phyloP scores from a whole-genome alignment of 257 asterid species.

The Fraxinus anomala region DNA sequence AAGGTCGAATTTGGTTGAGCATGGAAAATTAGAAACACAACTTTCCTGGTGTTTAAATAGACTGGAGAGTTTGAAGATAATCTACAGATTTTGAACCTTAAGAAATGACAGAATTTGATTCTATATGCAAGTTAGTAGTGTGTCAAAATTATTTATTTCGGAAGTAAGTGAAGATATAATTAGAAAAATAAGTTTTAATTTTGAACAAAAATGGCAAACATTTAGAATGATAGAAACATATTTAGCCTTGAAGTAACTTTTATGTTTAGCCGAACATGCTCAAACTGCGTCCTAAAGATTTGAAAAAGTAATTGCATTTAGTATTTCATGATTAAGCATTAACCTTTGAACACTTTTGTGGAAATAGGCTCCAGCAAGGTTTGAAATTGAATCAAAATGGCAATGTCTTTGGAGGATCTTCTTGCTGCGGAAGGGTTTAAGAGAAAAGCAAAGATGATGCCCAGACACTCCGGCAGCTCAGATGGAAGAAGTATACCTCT shows the following conservation, averaged over 20 bases:
- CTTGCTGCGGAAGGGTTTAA: conserved; percentile 73
- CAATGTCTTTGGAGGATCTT: conserved; percentile 83
- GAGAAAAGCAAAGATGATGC: conserved; percentile 45
- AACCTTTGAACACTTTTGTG: neutral
- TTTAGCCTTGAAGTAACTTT: neutral
- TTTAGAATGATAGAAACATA: neutral
- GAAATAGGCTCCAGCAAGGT: conserved; percentile 22
- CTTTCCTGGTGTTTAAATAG: neutral
- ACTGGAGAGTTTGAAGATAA: neutral
- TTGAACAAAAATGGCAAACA: neutral
- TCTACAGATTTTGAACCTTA: neutral
- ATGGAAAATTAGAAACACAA: neutral
- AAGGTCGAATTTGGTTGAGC: neutral
- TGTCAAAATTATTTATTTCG: neutral
- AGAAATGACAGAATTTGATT: conserved; percentile 1
- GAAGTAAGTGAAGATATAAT: neutral
- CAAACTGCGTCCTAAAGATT: neutral
- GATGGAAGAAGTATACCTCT: conserved; percentile 41
- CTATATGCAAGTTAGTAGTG: neutral
- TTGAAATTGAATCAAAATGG: conserved; percentile 36
- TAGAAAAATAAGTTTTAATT: neutral
- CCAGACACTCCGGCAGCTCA: conserved; percentile 47
- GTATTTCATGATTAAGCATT: neutral
- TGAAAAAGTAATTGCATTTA: neutral
- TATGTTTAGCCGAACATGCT: neutral